These are phyloP conservation scores for Nakazawaea anatomiae DNA, from an alignment of 805 yeast species.

Conservation along the genomic window DNA sequence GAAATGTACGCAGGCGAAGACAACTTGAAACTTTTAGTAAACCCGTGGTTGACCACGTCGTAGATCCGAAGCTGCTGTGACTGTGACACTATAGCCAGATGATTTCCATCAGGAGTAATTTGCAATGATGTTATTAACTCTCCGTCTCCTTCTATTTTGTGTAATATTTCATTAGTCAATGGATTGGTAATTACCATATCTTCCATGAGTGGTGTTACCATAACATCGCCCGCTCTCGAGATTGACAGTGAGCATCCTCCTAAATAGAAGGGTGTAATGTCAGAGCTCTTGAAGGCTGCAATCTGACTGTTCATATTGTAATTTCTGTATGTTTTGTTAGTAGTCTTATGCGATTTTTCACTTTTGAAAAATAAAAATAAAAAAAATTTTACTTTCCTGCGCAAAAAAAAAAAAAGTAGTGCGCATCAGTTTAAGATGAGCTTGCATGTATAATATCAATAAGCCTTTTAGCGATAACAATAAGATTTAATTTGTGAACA, in stretches of 20 bases:
- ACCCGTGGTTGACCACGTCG: conserved; percentile 31
- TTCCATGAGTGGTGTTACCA: conserved; percentile 80
- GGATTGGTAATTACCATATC: conserved; percentile 68
- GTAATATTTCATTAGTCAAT: conserved; percentile 48
- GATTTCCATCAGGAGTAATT: conserved; percentile 69
- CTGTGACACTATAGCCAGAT: conserved; percentile 70
- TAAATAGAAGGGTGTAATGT: conserved; percentile 77
- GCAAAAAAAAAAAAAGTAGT: neutral
- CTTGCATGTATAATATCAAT: neutral
- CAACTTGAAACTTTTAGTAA: conserved; percentile 49
- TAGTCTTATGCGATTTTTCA: neutral
- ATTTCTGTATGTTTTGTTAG: neutral
- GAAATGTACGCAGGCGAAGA: conserved; percentile 81
- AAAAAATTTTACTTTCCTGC: neutral
- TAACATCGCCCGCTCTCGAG: conserved; percentile 50
- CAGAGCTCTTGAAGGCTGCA: conserved; percentile 36
- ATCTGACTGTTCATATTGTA: conserved; percentile 16
- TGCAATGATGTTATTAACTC: conserved; percentile 69
- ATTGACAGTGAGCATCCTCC: conserved; percentile 78
- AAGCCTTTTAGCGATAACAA: too few relatives aligned
- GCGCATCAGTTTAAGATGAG: neutral
- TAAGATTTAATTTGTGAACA: too few relatives aligned
- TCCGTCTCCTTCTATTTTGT: conserved; percentile 77
- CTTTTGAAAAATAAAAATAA: neutral
- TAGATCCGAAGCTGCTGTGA: conserved; percentile 76